A percentile compares a stretch with the other conserved stretches of the same genome.
Evolutionary conservation across 1,284 basidiomycete genomes (phyloP).

Genomic region (Austroboletus niveus): DNA sequence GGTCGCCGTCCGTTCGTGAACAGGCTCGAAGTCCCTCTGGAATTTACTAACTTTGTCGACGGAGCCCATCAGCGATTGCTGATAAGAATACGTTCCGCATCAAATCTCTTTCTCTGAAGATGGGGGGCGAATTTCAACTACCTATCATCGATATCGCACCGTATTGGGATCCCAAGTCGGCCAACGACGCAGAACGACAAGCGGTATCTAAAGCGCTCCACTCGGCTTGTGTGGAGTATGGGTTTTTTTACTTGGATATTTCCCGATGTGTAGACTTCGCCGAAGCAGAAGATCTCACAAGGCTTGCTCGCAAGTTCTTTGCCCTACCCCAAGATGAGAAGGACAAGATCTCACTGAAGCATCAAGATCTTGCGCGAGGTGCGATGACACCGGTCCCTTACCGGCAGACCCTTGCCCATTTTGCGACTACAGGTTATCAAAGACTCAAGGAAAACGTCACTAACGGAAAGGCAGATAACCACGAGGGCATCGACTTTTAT

Average conservation of each 20-base stretch:
- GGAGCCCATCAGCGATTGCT: neutral
- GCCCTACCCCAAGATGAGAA: conserved; percentile 68
- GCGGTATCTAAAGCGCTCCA: conserved; percentile 63
- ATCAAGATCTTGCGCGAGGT: conserved; percentile 77
- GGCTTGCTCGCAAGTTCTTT: conserved; percentile 73
- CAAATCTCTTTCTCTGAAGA: conserved; percentile 3
- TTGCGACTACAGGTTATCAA: conserved; percentile 54
- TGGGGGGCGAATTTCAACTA: conserved; percentile 29
- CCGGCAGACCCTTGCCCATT: neutral
- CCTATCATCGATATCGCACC: conserved; percentile 54
- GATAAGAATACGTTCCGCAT: neutral
- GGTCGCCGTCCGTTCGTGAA: too few species aligned
- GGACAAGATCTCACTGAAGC: conserved; percentile 59
- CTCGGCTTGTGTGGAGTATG: conserved; percentile 70
- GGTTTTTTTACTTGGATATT: conserved; percentile 85
- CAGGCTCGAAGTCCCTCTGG: too few species aligned
- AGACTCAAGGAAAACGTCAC: conserved; percentile 81
- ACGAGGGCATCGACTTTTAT: conserved; percentile 84
- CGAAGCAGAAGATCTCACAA: conserved; percentile 66
- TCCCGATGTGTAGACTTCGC: conserved; percentile 50
- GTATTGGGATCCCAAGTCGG: conserved; percentile 38
- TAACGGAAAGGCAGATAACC: conserved; percentile 78
- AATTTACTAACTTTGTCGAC: conserved; percentile 18
- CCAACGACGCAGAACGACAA: conserved; percentile 16
- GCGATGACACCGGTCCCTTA: conserved; percentile 9